Percentiles rank a stretch among this genome's conserved stretches.
Evolutionary conservation across 495 filamentous ascomycete genomes (phyloP).

Genomic region (Neurospora sp.): DNA sequence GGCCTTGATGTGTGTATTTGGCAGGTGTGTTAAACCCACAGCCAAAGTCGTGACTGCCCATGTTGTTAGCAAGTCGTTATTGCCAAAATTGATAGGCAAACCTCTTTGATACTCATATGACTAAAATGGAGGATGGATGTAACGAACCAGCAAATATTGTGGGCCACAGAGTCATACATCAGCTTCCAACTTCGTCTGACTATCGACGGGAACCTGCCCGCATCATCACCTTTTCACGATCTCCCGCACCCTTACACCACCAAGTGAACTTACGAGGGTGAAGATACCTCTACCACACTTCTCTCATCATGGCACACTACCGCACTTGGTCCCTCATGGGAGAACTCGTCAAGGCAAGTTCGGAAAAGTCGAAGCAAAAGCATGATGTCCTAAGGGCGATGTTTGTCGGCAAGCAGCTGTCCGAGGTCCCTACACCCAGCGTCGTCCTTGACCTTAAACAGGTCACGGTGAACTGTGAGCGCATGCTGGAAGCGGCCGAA

Average conservation of each 20-base stretch:
- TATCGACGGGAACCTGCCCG: neutral
- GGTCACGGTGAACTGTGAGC: conserved; percentile 56
- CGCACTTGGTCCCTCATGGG: too few relatives aligned
- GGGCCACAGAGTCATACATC: neutral
- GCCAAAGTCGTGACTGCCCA: neutral
- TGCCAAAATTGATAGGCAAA: neutral
- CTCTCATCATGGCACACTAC: neutral
- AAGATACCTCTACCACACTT: neutral
- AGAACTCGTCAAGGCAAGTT: neutral
- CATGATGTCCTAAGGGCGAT: conserved; percentile 32
- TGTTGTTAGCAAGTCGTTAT: neutral
- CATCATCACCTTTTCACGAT: neutral
- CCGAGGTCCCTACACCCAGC: conserved; percentile 54
- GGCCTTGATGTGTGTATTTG: neutral
- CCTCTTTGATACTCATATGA: neutral
- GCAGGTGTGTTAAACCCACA: neutral
- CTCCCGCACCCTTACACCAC: neutral
- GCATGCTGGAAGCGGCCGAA: conserved; percentile 58
- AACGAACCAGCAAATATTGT: neutral
- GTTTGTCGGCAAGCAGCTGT: conserved; percentile 55
- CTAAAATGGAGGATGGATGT: neutral
- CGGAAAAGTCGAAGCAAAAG: neutral
- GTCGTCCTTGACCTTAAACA: conserved; percentile 62
- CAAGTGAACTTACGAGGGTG: neutral
- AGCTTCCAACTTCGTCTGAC: neutral